Evolutionary conservation across 1,139 yeast genomes (phyloP).

Genomic region (Candida glucosophila): DNA sequence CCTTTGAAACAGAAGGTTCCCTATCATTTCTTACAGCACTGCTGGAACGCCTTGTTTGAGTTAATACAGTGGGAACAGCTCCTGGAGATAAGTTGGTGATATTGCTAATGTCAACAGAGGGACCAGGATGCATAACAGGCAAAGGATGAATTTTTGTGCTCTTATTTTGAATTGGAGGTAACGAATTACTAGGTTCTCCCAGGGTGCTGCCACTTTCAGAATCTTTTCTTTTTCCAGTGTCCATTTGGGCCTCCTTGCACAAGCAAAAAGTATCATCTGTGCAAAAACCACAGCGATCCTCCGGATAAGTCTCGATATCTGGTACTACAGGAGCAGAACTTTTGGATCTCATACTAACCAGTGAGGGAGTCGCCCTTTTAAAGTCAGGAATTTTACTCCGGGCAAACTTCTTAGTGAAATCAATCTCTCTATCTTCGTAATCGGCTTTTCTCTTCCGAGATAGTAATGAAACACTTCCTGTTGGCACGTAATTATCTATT

Average conservation of each 20-base stretch:
- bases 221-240: conserved; percentile 33
- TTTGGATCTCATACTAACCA: conserved; percentile 5
- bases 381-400: conserved; percentile 33
- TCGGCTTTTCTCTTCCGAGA: conserved; percentile 21
- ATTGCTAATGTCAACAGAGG: conserved; percentile 45
- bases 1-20: conserved; percentile 6
- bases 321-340: conserved; percentile 1
- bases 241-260: conserved; percentile 76
- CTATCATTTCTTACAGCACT: conserved; percentile 7
- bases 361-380: conserved; percentile 19
- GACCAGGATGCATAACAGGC: conserved; percentile 62
- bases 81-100: conserved; percentile 37
- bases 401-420: conserved; percentile 44
- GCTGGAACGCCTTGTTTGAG: conserved; percentile 14
- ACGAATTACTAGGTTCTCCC: conserved; percentile 16
- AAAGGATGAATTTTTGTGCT: conserved; percentile 27
- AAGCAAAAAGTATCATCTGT: conserved; percentile 89
- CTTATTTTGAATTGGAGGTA: conserved; percentile 31
- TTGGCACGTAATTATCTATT: conserved; percentile 40
- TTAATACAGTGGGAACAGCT: conserved; percentile 30
- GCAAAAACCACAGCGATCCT: conserved; percentile 87
- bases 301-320: conserved; percentile 38
- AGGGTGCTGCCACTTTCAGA: conserved; percentile 14
- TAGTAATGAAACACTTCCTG: conserved; percentile 53
- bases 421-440: conserved; percentile 30